phyloP scores from a whole-genome alignment of 345 rosid species.

The Eucalyptus grandis region DNA sequence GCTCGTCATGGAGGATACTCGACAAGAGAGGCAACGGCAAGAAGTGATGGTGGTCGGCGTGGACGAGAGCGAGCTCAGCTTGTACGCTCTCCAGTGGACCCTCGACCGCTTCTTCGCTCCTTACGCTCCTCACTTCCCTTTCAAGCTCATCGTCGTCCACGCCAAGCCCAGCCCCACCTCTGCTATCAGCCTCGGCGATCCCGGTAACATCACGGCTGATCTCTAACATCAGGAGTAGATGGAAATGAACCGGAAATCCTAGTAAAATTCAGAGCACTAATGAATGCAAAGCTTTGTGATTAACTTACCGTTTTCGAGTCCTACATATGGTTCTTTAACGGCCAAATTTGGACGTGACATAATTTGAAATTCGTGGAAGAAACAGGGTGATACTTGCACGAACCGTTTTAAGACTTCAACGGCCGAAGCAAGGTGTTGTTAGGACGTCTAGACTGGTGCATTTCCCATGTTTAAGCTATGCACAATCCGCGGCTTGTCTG shows the following conservation, averaged over 20 bases:
- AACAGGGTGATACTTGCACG: background rate
- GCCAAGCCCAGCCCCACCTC: slow-evolving; percentile 28
- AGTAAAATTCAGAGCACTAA: background rate
- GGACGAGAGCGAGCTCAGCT: slow-evolving; percentile 37
- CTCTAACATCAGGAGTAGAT: background rate
- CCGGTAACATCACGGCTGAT: background rate
- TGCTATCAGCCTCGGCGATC: slow-evolving; percentile 18
- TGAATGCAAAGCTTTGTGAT: background rate
- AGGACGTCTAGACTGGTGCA: background rate
- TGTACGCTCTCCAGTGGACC: slow-evolving; percentile 39
- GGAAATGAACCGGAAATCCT: background rate
- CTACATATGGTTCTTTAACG: background rate
- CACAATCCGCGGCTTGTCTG: background rate
- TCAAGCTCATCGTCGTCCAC: slow-evolving; percentile 31
- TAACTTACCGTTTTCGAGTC: background rate
- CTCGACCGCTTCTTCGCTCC: slow-evolving; percentile 37
- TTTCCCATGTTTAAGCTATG: background rate
- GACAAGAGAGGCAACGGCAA: background rate
- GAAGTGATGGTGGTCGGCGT: slow-evolving; percentile 28
- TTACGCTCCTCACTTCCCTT: slow-evolving; percentile 7
- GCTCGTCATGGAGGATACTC: background rate
- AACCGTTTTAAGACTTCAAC: background rate
- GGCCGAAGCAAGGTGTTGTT: background rate
- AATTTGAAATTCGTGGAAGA: background rate
- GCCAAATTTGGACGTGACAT: background rate